Conservation (phyloP, 768 basidiomycete genomes). For the Lactarius tabidus region DNA sequence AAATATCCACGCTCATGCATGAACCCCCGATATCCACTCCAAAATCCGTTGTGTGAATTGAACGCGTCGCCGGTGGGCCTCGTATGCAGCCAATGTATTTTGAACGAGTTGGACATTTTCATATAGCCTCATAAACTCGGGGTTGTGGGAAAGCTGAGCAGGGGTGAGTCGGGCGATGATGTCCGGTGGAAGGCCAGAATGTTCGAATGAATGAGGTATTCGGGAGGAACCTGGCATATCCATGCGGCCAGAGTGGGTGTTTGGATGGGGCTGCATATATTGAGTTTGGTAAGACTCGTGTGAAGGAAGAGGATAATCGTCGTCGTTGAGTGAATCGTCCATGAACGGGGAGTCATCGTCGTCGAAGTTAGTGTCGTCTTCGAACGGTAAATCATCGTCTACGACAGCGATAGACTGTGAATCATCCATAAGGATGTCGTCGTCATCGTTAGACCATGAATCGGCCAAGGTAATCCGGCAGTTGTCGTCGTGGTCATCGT, state of each 20-base stretch:
- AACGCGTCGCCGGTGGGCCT: background rate
- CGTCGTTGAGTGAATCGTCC: background rate
- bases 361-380: background rate
- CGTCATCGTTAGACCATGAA: background rate
- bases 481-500: background rate
- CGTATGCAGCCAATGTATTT: background rate
- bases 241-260: background rate
- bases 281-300: background rate
- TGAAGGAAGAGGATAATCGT: background rate
- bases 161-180: background rate
- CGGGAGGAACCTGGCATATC: background rate
- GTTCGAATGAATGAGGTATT: background rate
- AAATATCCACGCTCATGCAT: background rate
- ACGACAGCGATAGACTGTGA: background rate
- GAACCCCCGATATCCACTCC: background rate
- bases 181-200: background rate
- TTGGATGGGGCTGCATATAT: background rate
- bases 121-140: background rate
- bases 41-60: background rate
- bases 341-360: background rate
- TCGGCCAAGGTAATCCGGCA: background rate
- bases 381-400: background rate
- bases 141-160: background rate
- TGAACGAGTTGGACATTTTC: background rate
- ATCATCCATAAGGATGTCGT: background rate